phyloP scores from a whole-genome alignment of 495 filamentous ascomycete genomes.

The Aspergillus steynii region DNA sequence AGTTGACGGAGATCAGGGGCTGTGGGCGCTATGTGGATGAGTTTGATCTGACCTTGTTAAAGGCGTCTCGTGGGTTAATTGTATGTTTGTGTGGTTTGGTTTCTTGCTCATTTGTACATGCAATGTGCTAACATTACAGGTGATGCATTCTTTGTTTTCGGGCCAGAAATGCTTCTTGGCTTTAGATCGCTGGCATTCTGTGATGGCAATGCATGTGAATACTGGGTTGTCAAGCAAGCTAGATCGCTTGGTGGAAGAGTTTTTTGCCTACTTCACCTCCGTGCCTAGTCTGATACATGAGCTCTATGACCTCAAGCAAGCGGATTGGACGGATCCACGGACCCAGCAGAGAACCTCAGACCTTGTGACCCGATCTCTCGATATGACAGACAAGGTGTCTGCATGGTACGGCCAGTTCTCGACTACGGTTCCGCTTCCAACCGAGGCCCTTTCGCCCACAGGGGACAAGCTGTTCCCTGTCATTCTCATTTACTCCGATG shows the following conservation, averaged over 20 bases:
- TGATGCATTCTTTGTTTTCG: constrained; percentile 40
- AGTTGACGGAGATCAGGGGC: constrained; percentile 29
- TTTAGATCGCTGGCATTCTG: constrained; percentile 31
- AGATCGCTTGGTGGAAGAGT: constrained; percentile 27
- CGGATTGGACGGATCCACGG: constrained; percentile 14
- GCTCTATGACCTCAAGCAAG: constrained; percentile 25
- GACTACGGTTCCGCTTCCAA: constrained; percentile 22
- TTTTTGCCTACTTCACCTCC: constrained; percentile 34
- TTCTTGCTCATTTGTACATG: background rate
- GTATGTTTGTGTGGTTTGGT: constrained; percentile 17
- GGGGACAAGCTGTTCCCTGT: constrained; percentile 27
- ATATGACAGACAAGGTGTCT: constrained; percentile 24
- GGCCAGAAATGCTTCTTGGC: constrained; percentile 33
- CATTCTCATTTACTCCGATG: constrained; percentile 28
- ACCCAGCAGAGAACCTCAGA: constrained; percentile 19
- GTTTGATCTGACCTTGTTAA: constrained; percentile 30
- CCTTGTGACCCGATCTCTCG: constrained; percentile 21
- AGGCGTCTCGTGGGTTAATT: constrained; percentile 34
- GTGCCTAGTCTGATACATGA: constrained; percentile 34
- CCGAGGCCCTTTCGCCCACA: constrained; percentile 21
- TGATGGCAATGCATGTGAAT: constrained; percentile 29
- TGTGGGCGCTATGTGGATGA: constrained; percentile 27
- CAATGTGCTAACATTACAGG: constrained; percentile 12
- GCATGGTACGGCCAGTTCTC: constrained; percentile 30
- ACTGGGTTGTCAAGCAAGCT: constrained; percentile 14